Conservation (phyloP, 2,329 filamentous ascomycete species). For the Bipolaris sorokiniana region DNA sequence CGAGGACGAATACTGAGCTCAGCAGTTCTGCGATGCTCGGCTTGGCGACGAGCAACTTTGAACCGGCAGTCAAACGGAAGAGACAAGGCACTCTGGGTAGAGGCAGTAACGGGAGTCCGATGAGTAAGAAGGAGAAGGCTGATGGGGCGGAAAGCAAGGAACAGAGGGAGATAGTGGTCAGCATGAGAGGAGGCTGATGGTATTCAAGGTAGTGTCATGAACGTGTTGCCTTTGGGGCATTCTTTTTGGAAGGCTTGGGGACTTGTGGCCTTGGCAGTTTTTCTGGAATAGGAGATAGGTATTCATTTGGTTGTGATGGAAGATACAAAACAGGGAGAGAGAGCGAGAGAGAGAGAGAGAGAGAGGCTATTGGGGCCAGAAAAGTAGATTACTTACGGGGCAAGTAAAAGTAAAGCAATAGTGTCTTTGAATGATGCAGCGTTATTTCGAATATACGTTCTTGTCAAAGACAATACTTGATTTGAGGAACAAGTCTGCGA, state of each 20-base stretch:
- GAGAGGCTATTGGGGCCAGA: neutral
- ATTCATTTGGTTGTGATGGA: neutral
- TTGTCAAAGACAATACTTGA: too few species aligned
- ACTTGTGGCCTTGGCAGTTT: neutral
- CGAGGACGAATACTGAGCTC: conserved; percentile 6
- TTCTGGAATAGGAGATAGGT: neutral
- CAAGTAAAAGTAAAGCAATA: too few species aligned
- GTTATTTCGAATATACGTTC: too few species aligned
- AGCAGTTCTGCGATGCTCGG: conserved; percentile 8
- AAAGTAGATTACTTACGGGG: neutral
- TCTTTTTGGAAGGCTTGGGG: neutral
- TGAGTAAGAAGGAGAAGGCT: conserved; percentile 35
- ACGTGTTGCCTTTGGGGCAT: neutral
- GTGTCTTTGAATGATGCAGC: too few species aligned
- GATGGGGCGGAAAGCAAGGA: neutral
- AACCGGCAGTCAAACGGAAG: conserved; percentile 37
- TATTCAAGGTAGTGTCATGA: neutral
- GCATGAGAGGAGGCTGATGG: conserved; percentile 6
- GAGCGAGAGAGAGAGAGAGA: neutral
- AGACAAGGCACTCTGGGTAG: conserved; percentile 31
- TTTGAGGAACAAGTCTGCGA: too few species aligned
- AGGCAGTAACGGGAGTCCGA: conserved; percentile 27
- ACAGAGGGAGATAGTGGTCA: neutral
- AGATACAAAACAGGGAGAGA: neutral
- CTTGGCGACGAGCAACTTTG: conserved; percentile 17